Evolutionary conservation across 1,284 basidiomycete genomes (phyloP).

Genomic region (Puccinia horiana): DNA sequence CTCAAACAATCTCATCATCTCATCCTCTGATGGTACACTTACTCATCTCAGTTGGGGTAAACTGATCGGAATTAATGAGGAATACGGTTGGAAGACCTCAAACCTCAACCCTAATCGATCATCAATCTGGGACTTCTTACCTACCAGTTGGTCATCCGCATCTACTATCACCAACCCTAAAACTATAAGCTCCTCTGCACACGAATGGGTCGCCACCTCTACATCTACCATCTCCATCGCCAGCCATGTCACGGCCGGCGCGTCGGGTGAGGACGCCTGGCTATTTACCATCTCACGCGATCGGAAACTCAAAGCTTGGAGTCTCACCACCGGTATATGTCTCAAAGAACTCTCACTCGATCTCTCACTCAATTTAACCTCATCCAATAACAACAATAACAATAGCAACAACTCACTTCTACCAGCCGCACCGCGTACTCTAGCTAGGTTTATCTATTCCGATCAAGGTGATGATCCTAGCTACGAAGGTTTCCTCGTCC

Average conservation of each 20-base stretch:
- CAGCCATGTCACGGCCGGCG: constrained; percentile 7
- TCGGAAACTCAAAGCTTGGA: constrained; percentile 79
- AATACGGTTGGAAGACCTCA: constrained; percentile 40
- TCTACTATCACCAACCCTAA: not conserved
- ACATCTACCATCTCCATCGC: constrained; percentile 41
- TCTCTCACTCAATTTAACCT: not conserved
- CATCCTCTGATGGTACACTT: constrained; percentile 35
- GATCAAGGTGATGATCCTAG: constrained; percentile 47
- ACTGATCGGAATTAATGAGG: constrained; percentile 35
- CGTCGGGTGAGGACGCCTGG: constrained; percentile 60
- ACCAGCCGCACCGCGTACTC: constrained; percentile 43
- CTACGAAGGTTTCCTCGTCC: constrained; percentile 45
- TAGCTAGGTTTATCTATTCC: constrained; percentile 36
- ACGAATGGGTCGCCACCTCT: constrained; percentile 47
- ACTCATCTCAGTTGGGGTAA: constrained; percentile 47
- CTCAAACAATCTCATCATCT: constrained; percentile 42
- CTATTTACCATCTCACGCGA: constrained; percentile 86
- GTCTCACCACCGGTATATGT: constrained; percentile 57
- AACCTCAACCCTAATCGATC: constrained; percentile 11
- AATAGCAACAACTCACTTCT: constrained; percentile 1
- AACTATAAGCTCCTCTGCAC: constrained; percentile 43
- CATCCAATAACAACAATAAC: not conserved
- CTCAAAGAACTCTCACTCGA: constrained; percentile 52
- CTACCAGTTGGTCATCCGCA: constrained; percentile 31
- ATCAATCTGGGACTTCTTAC: constrained; percentile 40